Evolutionary conservation across 371 early-diverging fungal genomes (phyloP).

Genomic region (Mucor indicus): DNA sequence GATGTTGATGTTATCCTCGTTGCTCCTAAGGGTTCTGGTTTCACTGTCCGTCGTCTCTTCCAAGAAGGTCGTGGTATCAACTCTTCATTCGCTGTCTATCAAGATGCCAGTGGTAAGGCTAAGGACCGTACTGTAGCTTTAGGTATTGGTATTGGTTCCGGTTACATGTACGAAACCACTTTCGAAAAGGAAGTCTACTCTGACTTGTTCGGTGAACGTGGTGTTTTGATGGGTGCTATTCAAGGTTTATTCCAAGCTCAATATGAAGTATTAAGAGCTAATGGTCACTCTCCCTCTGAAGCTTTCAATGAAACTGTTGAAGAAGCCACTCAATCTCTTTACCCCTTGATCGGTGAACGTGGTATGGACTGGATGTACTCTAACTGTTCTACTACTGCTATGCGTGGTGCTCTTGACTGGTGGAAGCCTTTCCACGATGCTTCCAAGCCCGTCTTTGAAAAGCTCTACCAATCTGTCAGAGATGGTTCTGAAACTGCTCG

Average conservation of each 20-base stretch:
- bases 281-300: constrained; percentile 94
- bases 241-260: constrained; percentile 96
- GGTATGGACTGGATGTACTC: constrained; percentile 98
- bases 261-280: constrained; percentile 93
- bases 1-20: constrained; percentile 94
- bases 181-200: constrained; percentile 97
- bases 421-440: constrained; percentile 90
- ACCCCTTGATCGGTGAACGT: constrained; percentile 93
- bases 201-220: constrained; percentile 96
- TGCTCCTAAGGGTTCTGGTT: constrained; percentile 96
- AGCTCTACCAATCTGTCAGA: constrained; percentile 84
- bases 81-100: constrained; percentile 94
- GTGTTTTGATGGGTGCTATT: constrained; percentile 97
- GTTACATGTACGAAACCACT: constrained; percentile 96
- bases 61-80: constrained; percentile 97
- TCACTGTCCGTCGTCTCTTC: constrained; percentile 95
- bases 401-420: constrained; percentile 98
- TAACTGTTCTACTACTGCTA: constrained; percentile 95
- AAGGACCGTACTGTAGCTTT: constrained; percentile 90
- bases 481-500: constrained; percentile 91
- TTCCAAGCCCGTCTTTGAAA: constrained; percentile 92
- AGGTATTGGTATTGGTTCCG: constrained; percentile 94
- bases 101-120: constrained; percentile 92
- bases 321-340: constrained; percentile 97
- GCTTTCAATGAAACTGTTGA: constrained; percentile 99